Evolutionary conservation across 306 rosid species (phyloP).

Genomic region (Quercus alba): DNA sequence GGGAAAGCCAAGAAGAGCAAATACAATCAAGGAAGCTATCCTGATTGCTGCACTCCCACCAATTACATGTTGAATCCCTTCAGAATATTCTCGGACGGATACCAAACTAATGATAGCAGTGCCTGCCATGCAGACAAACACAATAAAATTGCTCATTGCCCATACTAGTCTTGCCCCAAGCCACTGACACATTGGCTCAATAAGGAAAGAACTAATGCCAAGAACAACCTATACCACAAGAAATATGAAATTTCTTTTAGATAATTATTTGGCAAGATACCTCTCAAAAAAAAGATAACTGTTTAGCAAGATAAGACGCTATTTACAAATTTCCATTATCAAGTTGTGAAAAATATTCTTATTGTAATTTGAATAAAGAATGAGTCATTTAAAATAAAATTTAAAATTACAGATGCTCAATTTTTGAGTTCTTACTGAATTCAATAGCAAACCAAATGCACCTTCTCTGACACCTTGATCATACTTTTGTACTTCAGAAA

Average conservation of each 20-base stretch:
- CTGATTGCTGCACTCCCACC: conserved; percentile 73
- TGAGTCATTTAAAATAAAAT: conserved; percentile 3
- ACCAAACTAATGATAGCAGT: conserved; percentile 83
- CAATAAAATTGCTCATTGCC: conserved; percentile 93
- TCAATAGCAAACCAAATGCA: conserved; percentile 99
- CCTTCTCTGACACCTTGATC: conserved; percentile 98
- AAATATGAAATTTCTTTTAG: conserved; percentile 3
- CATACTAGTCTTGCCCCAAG: conserved; percentile 89
- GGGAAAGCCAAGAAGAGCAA: conserved; percentile 96
- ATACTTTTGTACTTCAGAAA: conserved; percentile 49
- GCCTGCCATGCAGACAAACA: conserved; percentile 91
- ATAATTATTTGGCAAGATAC: background rate
- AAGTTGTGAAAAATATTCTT: background rate
- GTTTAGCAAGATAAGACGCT: background rate
- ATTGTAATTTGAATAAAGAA: background rate
- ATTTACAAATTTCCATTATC: background rate
- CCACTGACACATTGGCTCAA: conserved; percentile 93
- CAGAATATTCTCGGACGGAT: conserved; percentile 52
- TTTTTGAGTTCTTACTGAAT: conserved; percentile 91
- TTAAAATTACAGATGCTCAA: conserved; percentile 29
- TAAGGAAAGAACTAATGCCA: conserved; percentile 86
- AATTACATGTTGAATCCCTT: conserved; percentile 65
- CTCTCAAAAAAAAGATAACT: background rate
- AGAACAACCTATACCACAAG: conserved; percentile 70
- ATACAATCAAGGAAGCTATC: conserved; percentile 78